Evolutionary conservation across 129 eudicot genomes (phyloP), one percentile per base, ranked within the genome.

Genomic region (Lactuca saligna): DNA sequence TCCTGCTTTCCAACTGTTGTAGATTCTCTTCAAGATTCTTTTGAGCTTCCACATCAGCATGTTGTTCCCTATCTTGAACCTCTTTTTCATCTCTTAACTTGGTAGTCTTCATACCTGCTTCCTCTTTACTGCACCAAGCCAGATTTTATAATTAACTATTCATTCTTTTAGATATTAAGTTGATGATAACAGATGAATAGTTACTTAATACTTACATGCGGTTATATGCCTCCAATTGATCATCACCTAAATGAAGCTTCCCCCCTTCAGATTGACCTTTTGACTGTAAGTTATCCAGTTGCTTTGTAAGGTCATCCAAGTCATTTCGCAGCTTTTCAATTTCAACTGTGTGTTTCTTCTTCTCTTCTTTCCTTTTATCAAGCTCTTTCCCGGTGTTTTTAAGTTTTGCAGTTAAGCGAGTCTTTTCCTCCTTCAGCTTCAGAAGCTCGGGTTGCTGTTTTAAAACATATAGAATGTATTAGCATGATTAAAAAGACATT

Each of bases 81-180:
- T 94, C 99, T 76, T 94, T 94, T 84, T 94, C 97, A 65, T 87
- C 97, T 75, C 83, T 82, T 67, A 89, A 67, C 76, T 87, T 89
- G 12, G 88, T 87, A 75, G 97, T 94, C 79, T 78, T 87, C 96
- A 78, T 89, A 25, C 97, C 99, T 61, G 97, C 99, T 73, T 89
- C 90, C 83, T 94, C 99, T 79, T 94, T 94, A 75, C 99, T 93
- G 88, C 78, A 87, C 11, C 17, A 81, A 50, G 67, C 69, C 15
- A 68, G 57, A 51, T 11, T 11, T 31, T 13, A 44, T 38, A 60
- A 37, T 37, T 59, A 75, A 51, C 14, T 50, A 49, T 31, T 32
- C 50, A 50, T 25, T 63, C 57, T 33, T 55, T 15, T 17, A 3
- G 33, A n/a, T 69, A 56, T 50, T 50, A 16, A 42, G 32, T 5